Evolutionary conservation across 345 rosid species (phyloP), one percentile per base, ranked within the genome.

Genomic region (Isatis tinctoria): DNA sequence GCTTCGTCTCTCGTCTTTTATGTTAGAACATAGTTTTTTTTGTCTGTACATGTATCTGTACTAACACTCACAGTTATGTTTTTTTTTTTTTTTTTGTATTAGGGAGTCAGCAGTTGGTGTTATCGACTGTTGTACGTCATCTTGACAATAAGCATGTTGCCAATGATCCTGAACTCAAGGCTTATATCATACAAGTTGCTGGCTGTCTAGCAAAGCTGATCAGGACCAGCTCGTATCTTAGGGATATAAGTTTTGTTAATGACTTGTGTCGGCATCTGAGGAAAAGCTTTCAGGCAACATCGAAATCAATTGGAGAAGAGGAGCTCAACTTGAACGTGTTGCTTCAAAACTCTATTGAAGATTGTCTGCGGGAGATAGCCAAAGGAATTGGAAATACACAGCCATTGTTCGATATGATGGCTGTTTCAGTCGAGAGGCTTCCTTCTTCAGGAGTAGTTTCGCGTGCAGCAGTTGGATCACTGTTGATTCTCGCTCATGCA

Each of bases 221-320:
- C 65, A 83, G 96, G 84, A 83, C 90, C 37, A 83, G 79, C 69
- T 75, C 78, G 10, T 80, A 77, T 78, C 90, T 92, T 30, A 75
- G 84, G 27, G 99, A 95, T 76, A 78, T 87, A 73, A 87, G 88
- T 60, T 90, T 86, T 73, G 96, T 95, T 40, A 85, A 90, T 65
- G 99, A 95, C 78, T 79, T 95, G 67, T 92, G 99, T 80, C 86
- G 96, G 80, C 99, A 95, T 87, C 72, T 95, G 75, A 82, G 99
- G 79, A 95, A 90, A 84, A 87, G 94, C 74, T 85, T 95, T 69
- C 98, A 92, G 76, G 88, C 88, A 35, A 85, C 89, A 2, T 80
- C 84, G 57, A 88, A 88, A 76, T 74, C 93, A 58, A 80, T 43
- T 22, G 98, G 87, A 78, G 88, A 87, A 65, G 88, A 83, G 49